Base-by-base conservation (phyloP, 2,329 filamentous ascomycete species). In the Fusarium transvaalense region DNA sequence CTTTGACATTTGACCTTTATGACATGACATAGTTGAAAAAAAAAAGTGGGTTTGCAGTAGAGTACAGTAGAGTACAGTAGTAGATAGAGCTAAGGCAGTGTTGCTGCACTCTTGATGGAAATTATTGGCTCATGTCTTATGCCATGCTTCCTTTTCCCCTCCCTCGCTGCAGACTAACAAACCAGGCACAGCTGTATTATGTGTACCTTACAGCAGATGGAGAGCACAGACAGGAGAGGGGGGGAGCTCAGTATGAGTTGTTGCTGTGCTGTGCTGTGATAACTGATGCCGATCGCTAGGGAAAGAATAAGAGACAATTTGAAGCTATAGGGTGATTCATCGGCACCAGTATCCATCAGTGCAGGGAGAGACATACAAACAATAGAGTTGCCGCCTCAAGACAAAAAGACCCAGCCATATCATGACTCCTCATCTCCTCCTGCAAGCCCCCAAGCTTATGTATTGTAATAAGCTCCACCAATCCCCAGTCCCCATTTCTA, bases 151-250 rank as follows among this genome's bases (percentile, higher is more conserved):
- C 39, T 53, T 55, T 47, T 32, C 45, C 58, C 46, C 60, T 59
- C 59, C 46, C 55, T 66, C 38, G 37, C 31, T 45, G 34, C 34
- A 45, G 27, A 41, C 55, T 58, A 56, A 35, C 32, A 64, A 66
- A 56, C 27, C 66, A 69, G 61, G 66, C 56, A 69, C 64, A 60
- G 52, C 46, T 63, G 56, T 15, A 46, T 38, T n/a, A 21, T 34
- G 27, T 52, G 66, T 69, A 69, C 66, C 66, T 69, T 69, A 67
- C 66, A 69, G 66, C 53, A 62, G 41, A 48, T 48, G 41, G 31
- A 66, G 54, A 64, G 65, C 65, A 68, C 65, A 57, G 64, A 69
- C 64, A 13, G 21, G 37, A 9, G n/a, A 29, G 39, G 31, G 43
- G 38, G 14, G 27, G 62, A 56, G 56, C 63, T 66, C 56, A 62